Percentiles rank a stretch among this genome's conserved stretches.
These are phyloP conservation scores for Penstemon newberryi DNA, from an alignment of 257 asterid genomes.

Conservation along the genomic window DNA sequence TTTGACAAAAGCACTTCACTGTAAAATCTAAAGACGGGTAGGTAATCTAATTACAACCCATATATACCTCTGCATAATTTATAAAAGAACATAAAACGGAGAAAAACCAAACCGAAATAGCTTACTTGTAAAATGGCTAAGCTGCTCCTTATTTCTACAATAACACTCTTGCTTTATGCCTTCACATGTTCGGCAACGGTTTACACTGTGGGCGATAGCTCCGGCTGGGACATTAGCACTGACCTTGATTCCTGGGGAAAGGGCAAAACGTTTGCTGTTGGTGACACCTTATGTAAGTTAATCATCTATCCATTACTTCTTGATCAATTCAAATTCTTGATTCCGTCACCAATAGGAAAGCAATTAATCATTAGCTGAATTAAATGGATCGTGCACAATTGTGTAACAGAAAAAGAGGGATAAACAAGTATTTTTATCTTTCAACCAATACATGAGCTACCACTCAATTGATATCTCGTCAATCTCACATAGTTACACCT, in stretches of 20 bases:
- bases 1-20: background rate
- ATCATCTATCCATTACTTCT: background rate
- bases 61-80: background rate
- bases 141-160: slow-evolving; percentile 23
- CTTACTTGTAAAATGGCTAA: slow-evolving; percentile 44
- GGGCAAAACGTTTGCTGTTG: slow-evolving; percentile 52
- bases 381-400: no score
- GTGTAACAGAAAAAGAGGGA: no score
- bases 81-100: background rate
- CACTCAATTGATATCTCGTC: no score
- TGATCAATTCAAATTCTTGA: no score
- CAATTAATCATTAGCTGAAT: no score
- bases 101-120: no score
- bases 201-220: slow-evolving; percentile 62
- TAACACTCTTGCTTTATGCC: slow-evolving; percentile 27
- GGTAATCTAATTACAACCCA: slow-evolving; percentile 51
- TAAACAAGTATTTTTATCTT: no score
- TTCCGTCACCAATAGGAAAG: no score
- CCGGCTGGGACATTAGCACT: slow-evolving; percentile 95
- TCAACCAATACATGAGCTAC: no score
- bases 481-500: no score
- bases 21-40: slow-evolving; percentile 25
- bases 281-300: slow-evolving; percentile 64
- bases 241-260: slow-evolving; percentile 67
- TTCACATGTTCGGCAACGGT: slow-evolving; percentile 49